Conservation (phyloP, 345 rosid species). For the Pistacia vera region DNA sequence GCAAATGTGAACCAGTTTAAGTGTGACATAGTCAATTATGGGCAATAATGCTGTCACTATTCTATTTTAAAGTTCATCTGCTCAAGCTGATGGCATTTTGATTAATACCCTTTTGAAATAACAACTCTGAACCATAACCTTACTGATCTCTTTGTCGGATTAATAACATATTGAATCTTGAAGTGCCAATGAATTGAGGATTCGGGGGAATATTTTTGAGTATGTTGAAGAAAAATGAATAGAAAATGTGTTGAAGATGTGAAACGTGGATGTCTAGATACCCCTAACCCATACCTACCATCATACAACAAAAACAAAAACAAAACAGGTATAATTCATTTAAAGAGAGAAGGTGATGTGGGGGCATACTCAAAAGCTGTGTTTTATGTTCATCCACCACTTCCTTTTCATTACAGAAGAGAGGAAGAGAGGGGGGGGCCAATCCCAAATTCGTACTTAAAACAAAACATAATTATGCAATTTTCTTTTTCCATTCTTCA, state of each 20-base stretch:
- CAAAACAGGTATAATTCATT: conserved; percentile 10
- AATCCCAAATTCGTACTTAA: conserved; percentile 11
- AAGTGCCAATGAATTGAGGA: too few relatives aligned
- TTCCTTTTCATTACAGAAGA: conserved; percentile 22
- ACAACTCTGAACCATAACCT: too few relatives aligned
- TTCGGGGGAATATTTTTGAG: too few relatives aligned
- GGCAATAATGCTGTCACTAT: not conserved
- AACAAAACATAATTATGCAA: conserved; percentile 39
- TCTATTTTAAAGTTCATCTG: not conserved
- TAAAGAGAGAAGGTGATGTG: conserved; percentile 24
- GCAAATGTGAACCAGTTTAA: not conserved
- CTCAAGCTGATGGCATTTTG: not conserved
- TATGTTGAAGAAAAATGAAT: too few relatives aligned
- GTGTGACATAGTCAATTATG: not conserved
- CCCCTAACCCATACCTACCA: conserved; percentile 35
- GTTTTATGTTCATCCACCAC: conserved; percentile 27
- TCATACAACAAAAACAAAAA: conserved; percentile 1
- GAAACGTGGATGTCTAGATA: conserved; percentile 25
- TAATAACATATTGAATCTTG: too few relatives aligned
- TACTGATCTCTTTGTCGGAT: too few relatives aligned
- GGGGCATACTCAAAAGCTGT: conserved; percentile 36
- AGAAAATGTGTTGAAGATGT: too few relatives aligned
- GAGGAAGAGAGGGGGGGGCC: conserved; percentile 20
- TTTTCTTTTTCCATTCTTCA: conserved; percentile 36
- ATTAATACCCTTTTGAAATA: not conserved